Conservation (phyloP, 805 yeast species). For the Hagleromyces aurorensis region DNA sequence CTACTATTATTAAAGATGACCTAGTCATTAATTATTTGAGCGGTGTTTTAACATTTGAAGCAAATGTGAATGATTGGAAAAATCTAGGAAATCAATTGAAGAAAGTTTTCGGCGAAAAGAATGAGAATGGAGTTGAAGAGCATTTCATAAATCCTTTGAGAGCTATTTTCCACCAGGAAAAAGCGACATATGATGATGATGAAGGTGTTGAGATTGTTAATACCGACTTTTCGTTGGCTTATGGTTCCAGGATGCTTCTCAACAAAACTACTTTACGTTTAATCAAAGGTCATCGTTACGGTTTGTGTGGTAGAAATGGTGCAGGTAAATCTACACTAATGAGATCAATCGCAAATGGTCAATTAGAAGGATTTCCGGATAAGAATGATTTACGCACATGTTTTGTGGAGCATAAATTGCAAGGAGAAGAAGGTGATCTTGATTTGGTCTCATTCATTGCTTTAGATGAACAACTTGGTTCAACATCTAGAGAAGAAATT, state of each 20-base stretch:
- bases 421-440: constrained; percentile 89
- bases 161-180: constrained; percentile 41
- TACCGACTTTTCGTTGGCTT: constrained; percentile 91
- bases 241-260: constrained; percentile 93
- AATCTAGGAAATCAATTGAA: constrained; percentile 49
- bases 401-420: constrained; percentile 94
- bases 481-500: constrained; percentile 61
- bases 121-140: constrained; percentile 31
- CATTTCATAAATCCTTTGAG: constrained; percentile 43
- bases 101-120: constrained; percentile 32
- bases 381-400: constrained; percentile 81
- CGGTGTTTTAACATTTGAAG: constrained; percentile 47
- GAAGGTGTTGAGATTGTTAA: constrained; percentile 91
- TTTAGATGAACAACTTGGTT: constrained; percentile 70
- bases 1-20: constrained; percentile 25
- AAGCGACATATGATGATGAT: constrained; percentile 45
- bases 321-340: constrained; percentile 97
- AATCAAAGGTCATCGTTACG: constrained; percentile 92
- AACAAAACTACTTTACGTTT: constrained; percentile 86
- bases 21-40: constrained; percentile 42
- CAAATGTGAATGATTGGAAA: constrained; percentile 69
- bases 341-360: constrained; percentile 96
- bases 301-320: constrained; percentile 97
- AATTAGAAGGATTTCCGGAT: constrained; percentile 94
- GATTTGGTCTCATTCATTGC: constrained; percentile 84